Percentiles rank a stretch among this genome's conserved stretches.
Conservation (phyloP, 2,329 filamentous ascomycete genomes). For the Fusarium virguliforme region DNA sequence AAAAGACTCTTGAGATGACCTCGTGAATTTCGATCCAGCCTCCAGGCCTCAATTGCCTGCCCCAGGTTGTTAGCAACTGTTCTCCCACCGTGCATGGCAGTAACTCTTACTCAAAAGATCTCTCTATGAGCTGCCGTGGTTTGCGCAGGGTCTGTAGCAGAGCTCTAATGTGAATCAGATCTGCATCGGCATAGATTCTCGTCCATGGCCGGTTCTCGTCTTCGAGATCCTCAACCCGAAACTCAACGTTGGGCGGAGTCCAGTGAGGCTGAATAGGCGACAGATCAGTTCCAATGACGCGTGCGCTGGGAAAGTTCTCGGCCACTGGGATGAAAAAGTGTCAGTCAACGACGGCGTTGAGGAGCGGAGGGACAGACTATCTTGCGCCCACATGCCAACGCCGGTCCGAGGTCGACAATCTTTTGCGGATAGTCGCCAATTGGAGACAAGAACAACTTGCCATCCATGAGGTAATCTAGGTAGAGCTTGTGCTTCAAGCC, state of each 20-base stretch:
- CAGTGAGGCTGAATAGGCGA: conserved; percentile 62
- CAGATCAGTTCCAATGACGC: conserved; percentile 63
- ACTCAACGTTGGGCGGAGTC: conserved; percentile 72
- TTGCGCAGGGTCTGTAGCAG: conserved; percentile 67
- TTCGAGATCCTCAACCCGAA: conserved; percentile 60
- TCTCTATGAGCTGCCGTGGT: conserved; percentile 65
- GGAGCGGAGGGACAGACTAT: conserved; percentile 56
- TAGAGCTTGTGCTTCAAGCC: conserved; percentile 65
- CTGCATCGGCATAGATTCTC: conserved; percentile 59
- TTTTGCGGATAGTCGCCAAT: conserved; percentile 64
- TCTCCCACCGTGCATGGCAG: neutral
- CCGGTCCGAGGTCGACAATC: conserved; percentile 67
- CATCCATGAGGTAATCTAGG: conserved; percentile 64
- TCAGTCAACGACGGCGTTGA: conserved; percentile 11
- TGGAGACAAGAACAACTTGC: conserved; percentile 61
- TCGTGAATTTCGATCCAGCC: conserved; percentile 61
- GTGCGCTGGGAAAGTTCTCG: conserved; percentile 62
- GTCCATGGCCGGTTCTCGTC: conserved; percentile 57
- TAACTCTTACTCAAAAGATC: conserved; percentile 61
- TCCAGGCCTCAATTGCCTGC: conserved; percentile 57
- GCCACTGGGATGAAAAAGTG: conserved; percentile 57
- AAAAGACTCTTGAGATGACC: conserved; percentile 53
- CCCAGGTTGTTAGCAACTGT: conserved; percentile 26
- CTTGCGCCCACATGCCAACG: conserved; percentile 71
- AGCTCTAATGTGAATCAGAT: conserved; percentile 70